Base-by-base conservation (phyloP, 208 protist genomes). In the Crithidia brevicula region DNA sequence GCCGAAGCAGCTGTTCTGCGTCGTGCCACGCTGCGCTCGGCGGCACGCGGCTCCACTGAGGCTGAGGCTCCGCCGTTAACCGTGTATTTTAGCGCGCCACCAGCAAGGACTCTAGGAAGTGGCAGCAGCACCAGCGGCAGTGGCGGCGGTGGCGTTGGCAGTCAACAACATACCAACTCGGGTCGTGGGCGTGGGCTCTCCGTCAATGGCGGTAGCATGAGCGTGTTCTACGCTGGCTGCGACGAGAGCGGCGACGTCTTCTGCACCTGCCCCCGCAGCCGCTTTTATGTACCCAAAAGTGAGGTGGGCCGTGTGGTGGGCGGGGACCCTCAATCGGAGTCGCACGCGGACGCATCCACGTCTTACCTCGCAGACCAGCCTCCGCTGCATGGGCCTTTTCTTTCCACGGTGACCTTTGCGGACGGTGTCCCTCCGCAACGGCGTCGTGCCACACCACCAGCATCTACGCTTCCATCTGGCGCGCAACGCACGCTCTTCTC, bases 241-340 rank as follows among this genome's bases (percentile, higher is more conserved):
- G 70, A 76, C 51, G 62, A 70, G 13, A 34, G 57, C 4, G 62
- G 62, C 9, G 63, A 63, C 23, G 43, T 61, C 20, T 70, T 66
- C 47, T 76, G 70, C 70, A 76, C 70, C 20, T 76, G 70, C 23
- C 70, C 61, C 0, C 52, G 36, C 30, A 66, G 70, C 23, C 70
- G 62, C 30, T 59, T 76, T 13, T 69, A 60, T 40, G 56, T 59
- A 23, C 38, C 45, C 6, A 67, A 47, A 20, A 25, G 10, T 27
- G 40, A 65, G 27, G 31, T 30, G 18, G 18, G 31, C 23, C 53
- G 27, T 15, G n/a, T 28, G 38, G 43, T 25, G 30, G 13, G 40
- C 13, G 28, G n/a, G 40, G 27, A 2, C 40, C 22, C 22, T 31
- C 47, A 52, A 30, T 8, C 47, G 9, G 47, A 16, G 22, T 3